These are phyloP conservation scores for Lathyrus aphaca DNA, from an alignment of 306 rosid species.

Conservation along the genomic window DNA sequence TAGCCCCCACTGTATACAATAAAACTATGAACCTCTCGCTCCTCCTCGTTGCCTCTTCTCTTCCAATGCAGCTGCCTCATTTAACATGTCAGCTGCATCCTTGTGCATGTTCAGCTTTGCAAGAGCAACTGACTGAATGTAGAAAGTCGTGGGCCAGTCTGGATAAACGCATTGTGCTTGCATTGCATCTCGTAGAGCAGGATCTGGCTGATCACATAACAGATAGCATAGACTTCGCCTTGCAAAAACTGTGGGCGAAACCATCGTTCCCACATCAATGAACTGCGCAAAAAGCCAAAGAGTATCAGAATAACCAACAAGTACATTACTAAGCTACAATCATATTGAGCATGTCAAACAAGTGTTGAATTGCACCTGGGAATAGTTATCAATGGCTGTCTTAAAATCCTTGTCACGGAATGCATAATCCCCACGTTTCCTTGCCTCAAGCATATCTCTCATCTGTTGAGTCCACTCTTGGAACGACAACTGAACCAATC, in stretches of 20 bases:
- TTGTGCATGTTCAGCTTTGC: slow-evolving; percentile 95
- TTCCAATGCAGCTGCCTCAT: slow-evolving; percentile 88
- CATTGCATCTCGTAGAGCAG: slow-evolving; percentile 98
- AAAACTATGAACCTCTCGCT: slow-evolving; percentile 60
- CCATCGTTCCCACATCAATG: slow-evolving; percentile 90
- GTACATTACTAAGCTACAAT: slow-evolving; percentile 8
- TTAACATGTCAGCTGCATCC: slow-evolving; percentile 95
- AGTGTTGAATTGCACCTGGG: slow-evolving; percentile 65
- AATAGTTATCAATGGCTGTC: slow-evolving; percentile 88
- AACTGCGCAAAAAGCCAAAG: slow-evolving; percentile 57
- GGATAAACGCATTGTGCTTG: slow-evolving; percentile 94
- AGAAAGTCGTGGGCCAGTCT: slow-evolving; percentile 96
- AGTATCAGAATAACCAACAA: slow-evolving; percentile 22
- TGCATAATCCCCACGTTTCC: slow-evolving; percentile 93
- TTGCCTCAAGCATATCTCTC: slow-evolving; percentile 95
- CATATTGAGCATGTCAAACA: slow-evolving; percentile 31
- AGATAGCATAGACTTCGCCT: slow-evolving; percentile 93
- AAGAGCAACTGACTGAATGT: slow-evolving; percentile 98
- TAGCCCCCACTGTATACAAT: slow-evolving; percentile 38
- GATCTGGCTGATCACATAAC: slow-evolving; percentile 86
- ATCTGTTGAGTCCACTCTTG: slow-evolving; percentile 99
- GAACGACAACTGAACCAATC: slow-evolving; percentile 80
- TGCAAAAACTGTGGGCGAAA: slow-evolving; percentile 93
- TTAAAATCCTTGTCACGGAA: slow-evolving; percentile 89
- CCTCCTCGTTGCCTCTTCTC: slow-evolving; percentile 91